Conservation (phyloP, 805 yeast species). For the Ogataea pilisensis region DNA sequence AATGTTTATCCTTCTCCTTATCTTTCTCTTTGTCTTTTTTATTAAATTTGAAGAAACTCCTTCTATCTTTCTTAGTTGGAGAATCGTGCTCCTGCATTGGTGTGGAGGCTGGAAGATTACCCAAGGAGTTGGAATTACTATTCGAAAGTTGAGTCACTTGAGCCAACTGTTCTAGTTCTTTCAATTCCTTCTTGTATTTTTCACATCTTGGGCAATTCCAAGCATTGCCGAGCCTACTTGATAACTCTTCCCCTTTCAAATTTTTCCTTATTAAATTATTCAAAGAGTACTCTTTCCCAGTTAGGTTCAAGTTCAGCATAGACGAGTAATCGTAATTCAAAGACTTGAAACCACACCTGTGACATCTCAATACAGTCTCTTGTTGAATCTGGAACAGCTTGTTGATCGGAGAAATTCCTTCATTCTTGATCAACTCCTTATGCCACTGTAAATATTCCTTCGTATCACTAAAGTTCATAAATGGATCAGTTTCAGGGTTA, state of each 20-base stretch:
- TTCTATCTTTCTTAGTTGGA: conserved; percentile 27
- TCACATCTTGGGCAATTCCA: conserved; percentile 80
- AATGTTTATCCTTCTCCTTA: neutral
- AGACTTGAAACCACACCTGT: conserved; percentile 58
- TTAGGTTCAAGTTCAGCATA: conserved; percentile 29
- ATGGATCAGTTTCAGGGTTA: conserved; percentile 24
- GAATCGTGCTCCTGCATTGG: conserved; percentile 11
- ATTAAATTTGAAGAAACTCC: conserved; percentile 27
- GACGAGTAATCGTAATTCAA: conserved; percentile 43
- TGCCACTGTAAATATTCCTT: conserved; percentile 64
- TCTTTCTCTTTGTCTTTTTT: conserved; percentile 11
- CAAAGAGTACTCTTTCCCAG: conserved; percentile 28
- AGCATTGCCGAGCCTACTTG: conserved; percentile 64
- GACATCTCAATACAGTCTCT: conserved; percentile 60
- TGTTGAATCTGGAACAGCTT: conserved; percentile 70
- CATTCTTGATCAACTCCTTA: conserved; percentile 42
- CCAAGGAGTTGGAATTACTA: neutral
- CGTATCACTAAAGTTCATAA: conserved; percentile 20
- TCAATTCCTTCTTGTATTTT: conserved; percentile 24
- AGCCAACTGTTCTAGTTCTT: conserved; percentile 16
- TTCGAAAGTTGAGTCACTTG: conserved; percentile 3
- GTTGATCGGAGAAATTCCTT: conserved; percentile 65
- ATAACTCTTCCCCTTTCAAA: conserved; percentile 58
- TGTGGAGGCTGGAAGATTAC: neutral
- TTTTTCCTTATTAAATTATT: conserved; percentile 63